A percentile compares a stretch with the other conserved stretches of the same genome.
phyloP scores from a whole-genome alignment of 108 stramenopile genomes.

The Nitzschia inconspicua region DNA sequence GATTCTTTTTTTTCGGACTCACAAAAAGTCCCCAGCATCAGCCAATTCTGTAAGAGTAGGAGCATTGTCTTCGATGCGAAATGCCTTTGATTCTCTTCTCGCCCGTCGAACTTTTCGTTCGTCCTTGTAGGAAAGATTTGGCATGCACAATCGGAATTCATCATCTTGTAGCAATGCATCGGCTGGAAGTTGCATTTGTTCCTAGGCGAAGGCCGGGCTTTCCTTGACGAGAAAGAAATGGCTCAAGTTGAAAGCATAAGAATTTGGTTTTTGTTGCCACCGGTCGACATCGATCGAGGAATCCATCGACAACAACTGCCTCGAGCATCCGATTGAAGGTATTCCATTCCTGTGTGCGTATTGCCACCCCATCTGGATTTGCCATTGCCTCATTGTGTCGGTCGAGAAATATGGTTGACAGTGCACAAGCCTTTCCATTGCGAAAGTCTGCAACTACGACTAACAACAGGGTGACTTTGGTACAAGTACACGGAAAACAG shows the following conservation, averaged over 20 bases:
- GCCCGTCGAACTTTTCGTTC: slow-evolving; percentile 8
- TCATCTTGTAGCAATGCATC: slow-evolving; percentile 82
- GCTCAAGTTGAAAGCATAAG: slow-evolving; percentile 49
- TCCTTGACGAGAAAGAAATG: slow-evolving; percentile 85
- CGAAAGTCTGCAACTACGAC: slow-evolving; percentile 75
- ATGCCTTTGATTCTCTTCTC: slow-evolving; percentile 16
- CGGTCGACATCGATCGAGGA: slow-evolving; percentile 58
- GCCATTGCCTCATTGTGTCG: background rate
- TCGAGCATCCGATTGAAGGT: slow-evolving; percentile 62
- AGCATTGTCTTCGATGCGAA: slow-evolving; percentile 3
- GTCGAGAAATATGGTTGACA: slow-evolving; percentile 52
- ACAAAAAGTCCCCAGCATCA: slow-evolving; percentile 51
- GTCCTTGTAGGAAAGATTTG: slow-evolving; percentile 36
- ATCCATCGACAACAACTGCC: slow-evolving; percentile 60
- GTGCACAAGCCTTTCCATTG: slow-evolving; percentile 57
- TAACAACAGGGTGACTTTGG: no score
- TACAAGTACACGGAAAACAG: no score
- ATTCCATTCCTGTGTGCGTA: slow-evolving; percentile 67
- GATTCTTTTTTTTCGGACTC: slow-evolving; percentile 50
- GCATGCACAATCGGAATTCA: slow-evolving; percentile 66
- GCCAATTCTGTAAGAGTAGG: slow-evolving; percentile 33
- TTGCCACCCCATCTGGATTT: slow-evolving; percentile 7
- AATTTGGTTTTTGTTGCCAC: background rate
- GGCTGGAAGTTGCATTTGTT: slow-evolving; percentile 72
- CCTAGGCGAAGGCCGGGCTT: slow-evolving; percentile 75